phyloP scores from a whole-genome alignment of 768 basidiomycete genomes.

The Pholiota molesta region DNA sequence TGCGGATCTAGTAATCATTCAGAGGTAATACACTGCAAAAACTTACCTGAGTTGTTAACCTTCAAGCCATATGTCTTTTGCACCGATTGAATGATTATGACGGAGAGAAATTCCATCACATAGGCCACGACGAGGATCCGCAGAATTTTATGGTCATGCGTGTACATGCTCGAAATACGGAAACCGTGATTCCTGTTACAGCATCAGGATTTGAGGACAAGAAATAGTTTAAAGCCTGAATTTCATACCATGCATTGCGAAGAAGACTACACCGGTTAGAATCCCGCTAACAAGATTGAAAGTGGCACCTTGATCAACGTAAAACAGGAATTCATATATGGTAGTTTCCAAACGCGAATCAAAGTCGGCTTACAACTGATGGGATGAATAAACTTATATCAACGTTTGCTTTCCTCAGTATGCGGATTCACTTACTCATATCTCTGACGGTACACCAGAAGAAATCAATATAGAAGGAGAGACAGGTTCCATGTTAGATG shows the following conservation, averaged over 20 bases:
- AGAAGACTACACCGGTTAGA: neutral
- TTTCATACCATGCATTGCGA: slow-evolving; percentile 11
- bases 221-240: neutral
- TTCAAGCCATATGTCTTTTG: neutral
- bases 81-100: slow-evolving; percentile 2
- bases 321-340: no score
- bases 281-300: no score
- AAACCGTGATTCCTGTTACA: slow-evolving; percentile 17
- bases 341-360: no score
- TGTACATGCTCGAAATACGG: slow-evolving; percentile 22
- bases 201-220: neutral
- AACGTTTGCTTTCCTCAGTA: no score
- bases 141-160: slow-evolving; percentile 8
- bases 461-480: no score
- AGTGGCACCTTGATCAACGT: no score
- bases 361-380: no score
- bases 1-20: neutral
- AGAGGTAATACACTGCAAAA: neutral
- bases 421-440: no score
- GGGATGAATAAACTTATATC: no score
- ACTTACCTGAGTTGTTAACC: neutral
- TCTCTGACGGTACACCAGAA: neutral
- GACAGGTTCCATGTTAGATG: neutral
- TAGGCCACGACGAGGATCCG: slow-evolving; percentile 4
- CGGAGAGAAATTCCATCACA: slow-evolving; percentile 1